These are phyloP conservation scores for Emiliania huxleyi DNA, from an alignment of 78 protist genomes.

Conservation along the genomic window DNA sequence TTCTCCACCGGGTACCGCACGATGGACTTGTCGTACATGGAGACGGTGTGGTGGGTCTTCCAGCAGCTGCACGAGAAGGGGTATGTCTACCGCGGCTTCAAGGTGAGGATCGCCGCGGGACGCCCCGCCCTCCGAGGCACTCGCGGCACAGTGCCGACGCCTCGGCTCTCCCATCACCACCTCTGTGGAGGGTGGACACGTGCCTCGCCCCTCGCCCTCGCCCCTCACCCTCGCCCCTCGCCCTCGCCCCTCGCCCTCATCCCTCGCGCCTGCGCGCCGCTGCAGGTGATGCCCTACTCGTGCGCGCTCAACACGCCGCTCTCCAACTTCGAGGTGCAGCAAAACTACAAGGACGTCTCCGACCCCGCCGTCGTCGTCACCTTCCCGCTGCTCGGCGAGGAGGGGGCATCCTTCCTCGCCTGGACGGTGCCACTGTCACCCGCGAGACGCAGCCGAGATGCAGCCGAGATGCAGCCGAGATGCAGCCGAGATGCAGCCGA, in stretches of 20 bases:
- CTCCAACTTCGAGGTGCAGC: conserved; percentile 97
- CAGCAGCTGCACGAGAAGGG: conserved; percentile 80
- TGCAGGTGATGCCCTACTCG: conserved; percentile 96
- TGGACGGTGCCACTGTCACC: no score
- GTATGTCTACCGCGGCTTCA: conserved; percentile 96
- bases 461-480: no score
- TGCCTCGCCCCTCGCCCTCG: no score
- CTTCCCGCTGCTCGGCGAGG: conserved; percentile 72
- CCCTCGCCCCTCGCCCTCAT: no score
- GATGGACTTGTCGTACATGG: conserved; percentile 92
- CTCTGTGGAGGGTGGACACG: no score
- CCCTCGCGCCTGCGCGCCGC: no score
- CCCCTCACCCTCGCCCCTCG: no score
- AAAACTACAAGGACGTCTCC: conserved; percentile 86
- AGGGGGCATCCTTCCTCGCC: conserved; percentile 76
- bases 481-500: no score
- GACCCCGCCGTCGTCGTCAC: conserved; percentile 83
- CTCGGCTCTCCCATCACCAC: neutral
- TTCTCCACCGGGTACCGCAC: conserved; percentile 98
- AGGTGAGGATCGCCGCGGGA: conserved; percentile 73
- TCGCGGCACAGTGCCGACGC: neutral
- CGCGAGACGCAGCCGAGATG: no score
- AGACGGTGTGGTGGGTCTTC: conserved; percentile 94
- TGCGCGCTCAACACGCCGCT: conserved; percentile 93
- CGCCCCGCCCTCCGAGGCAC: no score